Percentiles rank a stretch among this genome's conserved stretches.
Conservation (phyloP, 768 basidiomycete species). For the Suillus placidus region DNA sequence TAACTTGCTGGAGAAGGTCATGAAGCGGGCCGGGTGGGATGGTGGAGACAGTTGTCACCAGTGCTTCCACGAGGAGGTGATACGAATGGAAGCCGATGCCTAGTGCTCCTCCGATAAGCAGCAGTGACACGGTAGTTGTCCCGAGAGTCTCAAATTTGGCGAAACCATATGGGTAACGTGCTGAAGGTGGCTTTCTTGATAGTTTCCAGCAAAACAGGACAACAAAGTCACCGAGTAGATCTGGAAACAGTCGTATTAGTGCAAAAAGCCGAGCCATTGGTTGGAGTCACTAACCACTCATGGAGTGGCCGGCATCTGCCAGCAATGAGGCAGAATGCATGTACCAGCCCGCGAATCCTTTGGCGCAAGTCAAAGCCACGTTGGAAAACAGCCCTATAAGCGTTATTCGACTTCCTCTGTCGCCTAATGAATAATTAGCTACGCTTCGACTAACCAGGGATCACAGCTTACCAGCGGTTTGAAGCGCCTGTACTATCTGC, state of each 20-base stretch:
- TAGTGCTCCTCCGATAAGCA: slow-evolving; percentile 82
- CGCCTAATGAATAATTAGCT: slow-evolving; percentile 47
- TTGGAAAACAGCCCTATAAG: slow-evolving; percentile 84
- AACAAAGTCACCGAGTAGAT: slow-evolving; percentile 89
- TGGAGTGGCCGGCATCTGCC: slow-evolving; percentile 91
- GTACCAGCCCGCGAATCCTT: slow-evolving; percentile 87
- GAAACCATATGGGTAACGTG: slow-evolving; percentile 82
- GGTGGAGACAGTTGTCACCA: slow-evolving; percentile 64
- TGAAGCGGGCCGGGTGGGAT: slow-evolving; percentile 67
- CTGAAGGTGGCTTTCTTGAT: slow-evolving; percentile 79
- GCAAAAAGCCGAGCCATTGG: neutral
- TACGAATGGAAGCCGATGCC: slow-evolving; percentile 93
- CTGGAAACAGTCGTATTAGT: slow-evolving; percentile 37
- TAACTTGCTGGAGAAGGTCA: slow-evolving; percentile 59
- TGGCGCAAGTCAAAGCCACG: slow-evolving; percentile 76
- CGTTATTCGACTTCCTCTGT: slow-evolving; percentile 83
- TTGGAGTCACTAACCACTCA: slow-evolving; percentile 64
- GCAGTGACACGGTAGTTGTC: slow-evolving; percentile 84
- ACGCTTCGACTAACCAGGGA: neutral
- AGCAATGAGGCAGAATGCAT: slow-evolving; percentile 90
- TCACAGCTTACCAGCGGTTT: slow-evolving; percentile 58
- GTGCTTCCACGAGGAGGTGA: slow-evolving; percentile 73
- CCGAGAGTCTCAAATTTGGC: slow-evolving; percentile 96
- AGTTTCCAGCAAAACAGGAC: slow-evolving; percentile 88
- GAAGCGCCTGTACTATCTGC: slow-evolving; percentile 66